Base-by-base conservation (phyloP, 2,329 filamentous ascomycete species). In the Sarocladium brachiariae region DNA sequence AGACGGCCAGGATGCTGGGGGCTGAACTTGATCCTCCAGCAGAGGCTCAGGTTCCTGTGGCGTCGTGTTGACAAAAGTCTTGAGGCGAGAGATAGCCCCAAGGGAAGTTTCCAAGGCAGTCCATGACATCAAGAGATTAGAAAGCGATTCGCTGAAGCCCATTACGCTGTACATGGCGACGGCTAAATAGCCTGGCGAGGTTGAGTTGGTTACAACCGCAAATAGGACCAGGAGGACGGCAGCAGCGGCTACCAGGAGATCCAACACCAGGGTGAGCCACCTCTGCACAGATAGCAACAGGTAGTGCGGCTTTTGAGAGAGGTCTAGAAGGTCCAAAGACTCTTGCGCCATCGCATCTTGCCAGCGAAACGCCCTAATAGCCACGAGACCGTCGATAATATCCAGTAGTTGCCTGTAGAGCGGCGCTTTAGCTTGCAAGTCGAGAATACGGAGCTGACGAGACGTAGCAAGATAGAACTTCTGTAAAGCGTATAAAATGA, bases 361-460 rank as follows among this genome's bases (percentile, higher is more conserved):
- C 74, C 75, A 78, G 1, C 66, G 66, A 50, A 76, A 78, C 0
- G 76, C 70, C 7, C 76, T 71, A 35, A 80, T 70, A 0, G 72
- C 78, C 0, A 65, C 56, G 0, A 78, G 53, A 0, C 76, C 76
- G 5, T 65, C 61, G 0, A 77, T 57, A 1, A 71, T 71, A 53
- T 80, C 77, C 3, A 67, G 63, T 53, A 78, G 77, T 34, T 78
- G 72, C 1, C 73, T 71, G 55, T 73, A 77, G 0, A 79, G 63
- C 1, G 74, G 72, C 0, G 69, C 67, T 52, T 74, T 72, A 18
- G 68, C 64, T 57, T 79, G 76, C 0, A 80, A 61, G 47, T 79
- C 76, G 2, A 79, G 62, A 7, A 75, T 66, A 8, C 77, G 67
- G 19, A 79, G 58, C 55, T 78, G 75, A 0, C 75, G 69, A 0